phyloP scores from a whole-genome alignment of 352 stramenopile species.

The Globisporangium abappressorium region DNA sequence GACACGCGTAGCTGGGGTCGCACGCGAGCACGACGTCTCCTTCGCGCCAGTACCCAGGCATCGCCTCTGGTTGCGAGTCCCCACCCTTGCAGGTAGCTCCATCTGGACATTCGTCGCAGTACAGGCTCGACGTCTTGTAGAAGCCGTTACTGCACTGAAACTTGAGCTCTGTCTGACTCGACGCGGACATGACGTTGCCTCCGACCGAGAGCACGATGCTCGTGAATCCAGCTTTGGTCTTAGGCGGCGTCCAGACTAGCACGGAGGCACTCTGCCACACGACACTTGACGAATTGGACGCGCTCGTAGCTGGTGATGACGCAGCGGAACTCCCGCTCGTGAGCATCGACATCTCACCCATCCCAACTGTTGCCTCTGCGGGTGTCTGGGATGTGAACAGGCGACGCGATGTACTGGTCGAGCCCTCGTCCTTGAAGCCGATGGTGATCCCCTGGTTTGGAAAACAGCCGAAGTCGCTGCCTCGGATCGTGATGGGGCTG shows the following conservation, averaged over 20 bases:
- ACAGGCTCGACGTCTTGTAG: constrained; percentile 39
- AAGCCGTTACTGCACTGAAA: constrained; percentile 63
- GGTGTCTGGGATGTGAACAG: constrained; percentile 1
- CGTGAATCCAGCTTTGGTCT: constrained; percentile 47
- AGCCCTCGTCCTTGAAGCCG: constrained; percentile 27
- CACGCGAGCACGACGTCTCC: constrained; percentile 48
- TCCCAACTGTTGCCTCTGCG: neutral
- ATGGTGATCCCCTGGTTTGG: constrained; percentile 55
- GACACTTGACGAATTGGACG: constrained; percentile 23
- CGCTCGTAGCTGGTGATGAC: neutral
- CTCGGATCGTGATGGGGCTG: constrained; percentile 56
- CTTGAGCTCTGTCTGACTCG: constrained; percentile 56
- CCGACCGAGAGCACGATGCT: constrained; percentile 57
- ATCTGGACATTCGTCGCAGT: constrained; percentile 51
- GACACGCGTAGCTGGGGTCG: constrained; percentile 52
- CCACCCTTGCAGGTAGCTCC: constrained; percentile 50
- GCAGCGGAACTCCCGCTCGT: constrained; percentile 5
- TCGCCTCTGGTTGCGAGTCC: constrained; percentile 40
- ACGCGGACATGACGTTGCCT: constrained; percentile 54
- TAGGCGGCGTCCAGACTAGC: constrained; percentile 56
- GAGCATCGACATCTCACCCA: neutral
- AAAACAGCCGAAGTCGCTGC: constrained; percentile 65
- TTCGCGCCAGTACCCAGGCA: constrained; percentile 56
- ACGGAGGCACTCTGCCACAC: constrained; percentile 48
- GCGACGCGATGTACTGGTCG: neutral